Conservation (phyloP, 2,329 filamentous ascomycete species). For the Macrophomina phaseolina region DNA sequence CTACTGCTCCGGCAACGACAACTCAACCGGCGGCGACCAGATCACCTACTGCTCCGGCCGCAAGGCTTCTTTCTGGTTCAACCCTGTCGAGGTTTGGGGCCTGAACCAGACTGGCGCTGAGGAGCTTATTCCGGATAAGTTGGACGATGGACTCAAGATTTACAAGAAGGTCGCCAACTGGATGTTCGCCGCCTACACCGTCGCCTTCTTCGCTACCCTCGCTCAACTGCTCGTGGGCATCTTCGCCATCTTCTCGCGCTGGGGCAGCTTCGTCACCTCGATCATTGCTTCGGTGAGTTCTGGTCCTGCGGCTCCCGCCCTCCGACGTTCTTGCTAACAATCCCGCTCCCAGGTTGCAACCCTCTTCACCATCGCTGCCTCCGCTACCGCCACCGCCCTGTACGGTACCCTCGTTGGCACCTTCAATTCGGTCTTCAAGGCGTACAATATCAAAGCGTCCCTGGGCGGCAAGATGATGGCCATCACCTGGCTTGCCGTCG, state of each 20-base stretch:
- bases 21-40: constrained; percentile 53
- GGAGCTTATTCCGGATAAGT: constrained; percentile 63
- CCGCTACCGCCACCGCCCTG: constrained; percentile 75
- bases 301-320: constrained; percentile 32
- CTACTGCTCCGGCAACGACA: constrained; percentile 73
- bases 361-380: constrained; percentile 67
- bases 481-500: constrained; percentile 78
- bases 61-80: constrained; percentile 77
- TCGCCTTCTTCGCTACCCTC: constrained; percentile 72
- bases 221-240: constrained; percentile 78
- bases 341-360: constrained; percentile 50
- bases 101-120: constrained; percentile 61
- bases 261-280: constrained; percentile 81
- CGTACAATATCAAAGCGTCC: constrained; percentile 71
- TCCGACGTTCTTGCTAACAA: background rate
- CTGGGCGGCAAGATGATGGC: constrained; percentile 74
- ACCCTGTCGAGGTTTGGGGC: constrained; percentile 69
- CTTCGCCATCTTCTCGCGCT: constrained; percentile 81
- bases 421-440: constrained; percentile 69
- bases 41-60: constrained; percentile 70
- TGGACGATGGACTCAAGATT: constrained; percentile 70
- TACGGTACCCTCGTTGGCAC: constrained; percentile 72
- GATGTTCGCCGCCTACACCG: constrained; percentile 82
- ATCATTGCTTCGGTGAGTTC: constrained; percentile 71
- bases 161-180: constrained; percentile 79